phyloP scores from a whole-genome alignment of 2,329 filamentous ascomycete species.

The Teratosphaeria pseudoeucalypti region DNA sequence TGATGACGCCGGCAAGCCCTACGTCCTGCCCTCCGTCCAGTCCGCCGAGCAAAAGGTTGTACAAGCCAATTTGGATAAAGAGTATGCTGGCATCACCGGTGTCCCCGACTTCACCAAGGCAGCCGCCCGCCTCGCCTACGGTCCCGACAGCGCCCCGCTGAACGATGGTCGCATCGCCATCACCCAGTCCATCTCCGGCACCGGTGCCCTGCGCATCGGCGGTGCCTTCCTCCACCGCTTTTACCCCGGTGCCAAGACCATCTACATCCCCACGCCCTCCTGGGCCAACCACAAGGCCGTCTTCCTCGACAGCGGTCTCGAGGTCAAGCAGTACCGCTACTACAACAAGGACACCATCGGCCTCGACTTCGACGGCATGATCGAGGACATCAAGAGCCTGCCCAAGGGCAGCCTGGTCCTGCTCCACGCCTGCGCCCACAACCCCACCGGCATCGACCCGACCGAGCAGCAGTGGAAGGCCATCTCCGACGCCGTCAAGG shows the following conservation, averaged over 20 bases:
- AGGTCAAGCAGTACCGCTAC: constrained; percentile 94
- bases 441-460: constrained; percentile 93
- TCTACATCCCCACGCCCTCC: constrained; percentile 91
- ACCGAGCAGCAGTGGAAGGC: constrained; percentile 84
- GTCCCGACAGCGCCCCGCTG: constrained; percentile 65
- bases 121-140: constrained; percentile 84
- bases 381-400: constrained; percentile 80
- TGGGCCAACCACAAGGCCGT: constrained; percentile 98
- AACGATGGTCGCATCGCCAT: constrained; percentile 69
- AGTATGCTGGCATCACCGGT: constrained; percentile 96
- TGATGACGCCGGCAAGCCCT: constrained; percentile 95
- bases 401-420: constrained; percentile 81
- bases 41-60: constrained; percentile 82
- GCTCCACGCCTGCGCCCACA: constrained; percentile 95
- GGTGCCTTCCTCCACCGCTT: constrained; percentile 86
- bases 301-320: constrained; percentile 84
- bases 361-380: constrained; percentile 89
- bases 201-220: constrained; percentile 87
- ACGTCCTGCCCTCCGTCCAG: constrained; percentile 87
- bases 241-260: constrained; percentile 84
- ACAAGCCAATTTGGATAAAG: constrained; percentile 73
- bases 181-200: constrained; percentile 97
- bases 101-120: constrained; percentile 88
- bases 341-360: constrained; percentile 99
- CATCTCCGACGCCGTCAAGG: constrained; percentile 79